Evolutionary conservation across 352 stramenopile genomes (phyloP).

Genomic region (Phytophthora aleatoria): DNA sequence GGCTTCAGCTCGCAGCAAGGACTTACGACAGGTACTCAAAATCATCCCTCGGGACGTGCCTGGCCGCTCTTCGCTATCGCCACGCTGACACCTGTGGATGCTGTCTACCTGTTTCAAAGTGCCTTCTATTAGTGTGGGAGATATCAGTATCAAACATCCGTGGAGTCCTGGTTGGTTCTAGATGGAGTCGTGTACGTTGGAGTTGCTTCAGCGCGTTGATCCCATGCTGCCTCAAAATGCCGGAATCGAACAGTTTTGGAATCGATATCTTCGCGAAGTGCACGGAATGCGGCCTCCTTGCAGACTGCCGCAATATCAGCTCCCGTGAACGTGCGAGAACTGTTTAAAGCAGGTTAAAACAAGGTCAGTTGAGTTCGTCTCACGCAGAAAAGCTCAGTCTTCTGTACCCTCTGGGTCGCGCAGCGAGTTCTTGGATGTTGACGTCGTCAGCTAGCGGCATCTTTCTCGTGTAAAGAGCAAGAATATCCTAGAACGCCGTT

Average conservation of each 20-base stretch:
- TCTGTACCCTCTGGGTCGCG: slow-evolving; percentile 44
- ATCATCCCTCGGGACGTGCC: slow-evolving; percentile 29
- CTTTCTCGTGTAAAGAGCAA: slow-evolving; percentile 60
- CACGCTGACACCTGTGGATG: slow-evolving; percentile 10
- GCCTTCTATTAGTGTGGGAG: background rate
- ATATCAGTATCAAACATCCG: slow-evolving; percentile 10
- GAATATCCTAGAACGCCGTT: slow-evolving; percentile 54
- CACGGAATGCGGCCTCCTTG: slow-evolving; percentile 81
- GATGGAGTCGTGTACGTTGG: slow-evolving; percentile 18
- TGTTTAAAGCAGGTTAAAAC: slow-evolving; percentile 18
- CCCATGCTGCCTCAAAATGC: slow-evolving; percentile 62
- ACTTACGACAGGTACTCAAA: slow-evolving; percentile 40
- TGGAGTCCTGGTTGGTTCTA: slow-evolving; percentile 10
- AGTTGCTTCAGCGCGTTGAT: slow-evolving; percentile 31
- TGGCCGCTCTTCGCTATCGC: slow-evolving; percentile 24
- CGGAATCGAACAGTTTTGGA: slow-evolving; percentile 34
- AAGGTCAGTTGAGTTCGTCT: slow-evolving; percentile 11
- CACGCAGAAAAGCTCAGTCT: background rate
- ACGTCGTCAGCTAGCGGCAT: slow-evolving; percentile 76
- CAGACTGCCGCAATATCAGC: slow-evolving; percentile 73
- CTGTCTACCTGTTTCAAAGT: background rate
- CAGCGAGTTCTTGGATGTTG: slow-evolving; percentile 47
- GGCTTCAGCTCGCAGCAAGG: slow-evolving; percentile 32
- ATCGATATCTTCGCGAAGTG: slow-evolving; percentile 68
- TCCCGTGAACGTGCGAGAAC: slow-evolving; percentile 51